Evolutionary conservation across 2,329 filamentous ascomycete species (phyloP).

Genomic region (Fusarium denticulatum): DNA sequence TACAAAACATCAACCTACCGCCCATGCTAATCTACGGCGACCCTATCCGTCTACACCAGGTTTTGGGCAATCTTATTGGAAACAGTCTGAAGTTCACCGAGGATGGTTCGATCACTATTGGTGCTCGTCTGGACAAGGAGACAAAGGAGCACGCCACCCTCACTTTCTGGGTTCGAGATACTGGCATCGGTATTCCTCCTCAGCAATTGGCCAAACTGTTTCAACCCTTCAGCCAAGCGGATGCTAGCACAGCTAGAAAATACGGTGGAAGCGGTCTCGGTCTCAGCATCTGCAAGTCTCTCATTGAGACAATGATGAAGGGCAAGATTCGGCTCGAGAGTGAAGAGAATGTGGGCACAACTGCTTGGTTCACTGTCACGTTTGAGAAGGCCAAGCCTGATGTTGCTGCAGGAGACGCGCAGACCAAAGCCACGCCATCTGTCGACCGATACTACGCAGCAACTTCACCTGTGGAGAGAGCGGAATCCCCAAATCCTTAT

Average conservation of each 20-base stretch:
- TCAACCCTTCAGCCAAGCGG: constrained; percentile 91
- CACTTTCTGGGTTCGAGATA: constrained; percentile 88
- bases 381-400: constrained; percentile 82
- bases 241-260: constrained; percentile 87
- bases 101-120: constrained; percentile 84
- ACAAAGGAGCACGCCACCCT: constrained; percentile 75
- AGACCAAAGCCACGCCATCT: constrained; percentile 50
- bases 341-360: constrained; percentile 75
- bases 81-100: constrained; percentile 97
- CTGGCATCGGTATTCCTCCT: constrained; percentile 88
- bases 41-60: constrained; percentile 73
- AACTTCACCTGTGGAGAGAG: constrained; percentile 50
- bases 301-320: constrained; percentile 92
- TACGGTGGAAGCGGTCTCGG: constrained; percentile 93
- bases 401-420: constrained; percentile 66
- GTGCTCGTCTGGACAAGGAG: constrained; percentile 77
- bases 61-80: constrained; percentile 83
- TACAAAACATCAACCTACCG: constrained; percentile 77
- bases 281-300: constrained; percentile 91
- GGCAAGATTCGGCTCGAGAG: constrained; percentile 87
- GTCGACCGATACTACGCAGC: constrained; percentile 49
- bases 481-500: constrained; percentile 56
- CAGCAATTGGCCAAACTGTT: constrained; percentile 88
- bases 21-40: constrained; percentile 78
- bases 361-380: constrained; percentile 80